Evolutionary conservation across 2,329 filamentous ascomycete genomes (phyloP).

Genomic region (Talaromyces sp.): DNA sequence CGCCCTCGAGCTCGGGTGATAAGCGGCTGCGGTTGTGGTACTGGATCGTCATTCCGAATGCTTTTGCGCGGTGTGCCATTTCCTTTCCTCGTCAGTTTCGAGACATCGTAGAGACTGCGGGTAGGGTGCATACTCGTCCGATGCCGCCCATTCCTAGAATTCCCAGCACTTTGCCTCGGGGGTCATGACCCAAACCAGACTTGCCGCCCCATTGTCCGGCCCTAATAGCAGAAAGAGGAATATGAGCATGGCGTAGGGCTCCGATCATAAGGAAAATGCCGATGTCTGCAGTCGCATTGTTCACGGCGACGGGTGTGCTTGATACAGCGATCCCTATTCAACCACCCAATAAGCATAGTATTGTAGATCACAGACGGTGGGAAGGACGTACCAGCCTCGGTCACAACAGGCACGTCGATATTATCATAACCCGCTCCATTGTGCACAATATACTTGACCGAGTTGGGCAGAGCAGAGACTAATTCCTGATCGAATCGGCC

Average conservation of each 20-base stretch:
- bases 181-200: slow-evolving; percentile 43
- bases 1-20: slow-evolving; percentile 38
- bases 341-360: background rate
- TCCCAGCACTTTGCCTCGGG: slow-evolving; percentile 44
- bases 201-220: slow-evolving; percentile 43
- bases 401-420: slow-evolving; percentile 54
- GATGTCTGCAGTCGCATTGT: slow-evolving; percentile 47
- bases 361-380: background rate
- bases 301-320: slow-evolving; percentile 46
- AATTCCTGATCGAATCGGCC: slow-evolving; percentile 50
- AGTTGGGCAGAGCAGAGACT: slow-evolving; percentile 43
- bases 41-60: slow-evolving; percentile 47
- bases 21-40: slow-evolving; percentile 47
- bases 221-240: slow-evolving; percentile 40
- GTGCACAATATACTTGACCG: slow-evolving; percentile 50
- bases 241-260: slow-evolving; percentile 43
- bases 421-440: slow-evolving; percentile 61
- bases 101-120: background rate
- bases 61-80: slow-evolving; percentile 43
- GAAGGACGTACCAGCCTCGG: slow-evolving; percentile 35
- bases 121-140: slow-evolving; percentile 34
- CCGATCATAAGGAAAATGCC: slow-evolving; percentile 49
- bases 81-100: slow-evolving; percentile 30
- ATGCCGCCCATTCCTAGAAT: slow-evolving; percentile 50
- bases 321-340: slow-evolving; percentile 39